Evolutionary conservation across 2,329 filamentous ascomycete genomes (phyloP).

Genomic region (Xylariales sp.): DNA sequence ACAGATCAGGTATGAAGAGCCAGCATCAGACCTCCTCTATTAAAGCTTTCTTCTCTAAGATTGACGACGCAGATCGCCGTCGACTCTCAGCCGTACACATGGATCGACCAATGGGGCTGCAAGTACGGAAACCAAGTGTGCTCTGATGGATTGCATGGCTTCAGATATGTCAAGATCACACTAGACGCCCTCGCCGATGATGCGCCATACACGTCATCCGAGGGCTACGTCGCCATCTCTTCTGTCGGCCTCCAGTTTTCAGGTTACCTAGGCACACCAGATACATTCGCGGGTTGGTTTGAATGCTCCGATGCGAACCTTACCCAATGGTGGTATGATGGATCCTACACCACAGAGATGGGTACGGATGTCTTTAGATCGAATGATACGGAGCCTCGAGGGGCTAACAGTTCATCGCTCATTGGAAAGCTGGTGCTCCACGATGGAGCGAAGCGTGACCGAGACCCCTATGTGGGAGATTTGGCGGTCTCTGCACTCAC

Average conservation of each 20-base stretch:
- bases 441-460: constrained; percentile 48
- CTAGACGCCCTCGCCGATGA: constrained; percentile 40
- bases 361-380: constrained; percentile 39
- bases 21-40: no score
- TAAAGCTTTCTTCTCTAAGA: no score
- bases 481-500: constrained; percentile 44
- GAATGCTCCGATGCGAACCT: constrained; percentile 45
- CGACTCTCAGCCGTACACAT: constrained; percentile 33
- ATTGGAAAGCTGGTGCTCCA: constrained; percentile 41
- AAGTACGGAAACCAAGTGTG: constrained; percentile 39
- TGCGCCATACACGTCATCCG: constrained; percentile 36
- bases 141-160: constrained; percentile 48
- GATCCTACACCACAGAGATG: constrained; percentile 47
- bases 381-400: constrained; percentile 45
- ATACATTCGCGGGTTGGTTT: constrained; percentile 47
- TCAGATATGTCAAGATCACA: constrained; percentile 45
- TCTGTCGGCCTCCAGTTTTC: constrained; percentile 38
- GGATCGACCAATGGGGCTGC: constrained; percentile 41
- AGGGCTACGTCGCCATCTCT: constrained; percentile 38
- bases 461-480: constrained; percentile 50
- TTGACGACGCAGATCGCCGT: constrained; percentile 39
- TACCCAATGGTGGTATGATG: constrained; percentile 50
- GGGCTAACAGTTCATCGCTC: constrained; percentile 37
- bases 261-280: constrained; percentile 40
- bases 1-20: constrained; percentile 39